Base-by-base conservation (phyloP, 1,284 basidiomycete genomes). In the Retiboletus flavoniger region DNA sequence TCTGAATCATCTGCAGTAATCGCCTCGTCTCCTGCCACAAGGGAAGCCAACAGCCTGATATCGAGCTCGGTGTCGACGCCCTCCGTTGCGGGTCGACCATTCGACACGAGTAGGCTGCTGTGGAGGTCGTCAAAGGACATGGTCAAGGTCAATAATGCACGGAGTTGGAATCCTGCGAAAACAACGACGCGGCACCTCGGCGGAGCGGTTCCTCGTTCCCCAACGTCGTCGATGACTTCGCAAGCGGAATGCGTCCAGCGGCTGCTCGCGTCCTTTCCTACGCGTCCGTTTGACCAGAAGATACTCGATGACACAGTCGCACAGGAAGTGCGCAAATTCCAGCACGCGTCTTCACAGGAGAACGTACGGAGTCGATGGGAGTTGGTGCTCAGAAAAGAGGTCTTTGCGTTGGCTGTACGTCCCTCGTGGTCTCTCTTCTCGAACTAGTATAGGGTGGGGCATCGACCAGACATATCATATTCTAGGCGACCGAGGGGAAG, bases 351-450 rank as follows among this genome's bases (percentile, higher is more conserved):
- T 2, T 78, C 80, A 4, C 64, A 74, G 10, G 87, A 89, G 50
- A 84, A 80, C 55, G 71, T 79, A 56, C 85, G 81, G 68, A 81
- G 75, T 42, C 83, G 83, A 62, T 91, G 89, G 89, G 89, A 91
- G 63, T 81, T 80, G 61, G 71, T 84, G 40, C 71, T 91, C 39
- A 82, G 81, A 72, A 81, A 81, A 57, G 84, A 87, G 65, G 76
- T 90, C 35, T 86, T 87, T 63, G 72, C 72, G 19, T 74, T 89
- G 53, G 87, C 87, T 39, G 89, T 90, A 63, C 60, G 84, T 79
- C 28, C 34, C 7, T 11, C 32, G 17, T 35, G 5, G 8, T 24
- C 28, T 44, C 46, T 51, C 49, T 49, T 9, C 29, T 47, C 17
- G 40, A 42, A 6, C 49, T 32, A 13, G 38, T 16, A 21, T 13